phyloP scores from a whole-genome alignment of 108 stramenopile species.

The Nitzschia putrida region DNA sequence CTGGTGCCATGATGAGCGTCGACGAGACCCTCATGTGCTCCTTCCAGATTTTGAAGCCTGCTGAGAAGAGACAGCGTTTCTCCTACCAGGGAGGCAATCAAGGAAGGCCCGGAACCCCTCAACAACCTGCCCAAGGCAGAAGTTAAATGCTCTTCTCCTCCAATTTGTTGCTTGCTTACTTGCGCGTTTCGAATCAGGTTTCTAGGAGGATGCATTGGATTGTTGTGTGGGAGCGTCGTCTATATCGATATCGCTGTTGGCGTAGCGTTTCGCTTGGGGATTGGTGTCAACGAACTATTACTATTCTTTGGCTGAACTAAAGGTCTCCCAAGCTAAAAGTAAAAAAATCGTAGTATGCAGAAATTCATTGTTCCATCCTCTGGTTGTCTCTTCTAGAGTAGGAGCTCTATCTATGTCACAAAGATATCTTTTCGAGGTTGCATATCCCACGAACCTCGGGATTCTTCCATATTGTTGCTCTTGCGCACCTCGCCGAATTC shows the following conservation, averaged over 20 bases:
- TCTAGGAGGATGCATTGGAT: not conserved
- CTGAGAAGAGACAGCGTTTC: slow-evolving; percentile 97
- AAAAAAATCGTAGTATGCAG: slow-evolving; percentile 1
- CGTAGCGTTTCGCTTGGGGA: slow-evolving; percentile 15
- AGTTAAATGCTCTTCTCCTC: slow-evolving; percentile 15
- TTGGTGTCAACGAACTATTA: not conserved
- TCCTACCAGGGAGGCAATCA: slow-evolving; percentile 70
- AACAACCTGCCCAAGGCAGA: slow-evolving; percentile 24
- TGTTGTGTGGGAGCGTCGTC: not conserved
- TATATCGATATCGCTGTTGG: not conserved
- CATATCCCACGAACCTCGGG: too few relatives aligned
- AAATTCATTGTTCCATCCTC: not conserved
- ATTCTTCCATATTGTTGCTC: too few relatives aligned
- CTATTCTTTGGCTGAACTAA: slow-evolving; percentile 1
- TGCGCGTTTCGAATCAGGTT: not conserved
- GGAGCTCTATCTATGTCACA: too few relatives aligned
- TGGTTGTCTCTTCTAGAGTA: not conserved
- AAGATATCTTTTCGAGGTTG: too few relatives aligned
- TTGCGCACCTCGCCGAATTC: too few relatives aligned
- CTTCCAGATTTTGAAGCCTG: slow-evolving; percentile 99
- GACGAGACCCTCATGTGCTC: slow-evolving; percentile 99
- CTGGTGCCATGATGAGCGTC: slow-evolving; percentile 99
- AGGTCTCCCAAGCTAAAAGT: slow-evolving; percentile 17
- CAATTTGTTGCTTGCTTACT: slow-evolving; percentile 18
- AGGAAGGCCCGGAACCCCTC: slow-evolving; percentile 29